Percentiles rank a stretch among this genome's conserved stretches.
These are phyloP conservation scores for Spongiforma sp. DNA, from an alignment of 1,284 basidiomycete genomes.

Conservation along the genomic window DNA sequence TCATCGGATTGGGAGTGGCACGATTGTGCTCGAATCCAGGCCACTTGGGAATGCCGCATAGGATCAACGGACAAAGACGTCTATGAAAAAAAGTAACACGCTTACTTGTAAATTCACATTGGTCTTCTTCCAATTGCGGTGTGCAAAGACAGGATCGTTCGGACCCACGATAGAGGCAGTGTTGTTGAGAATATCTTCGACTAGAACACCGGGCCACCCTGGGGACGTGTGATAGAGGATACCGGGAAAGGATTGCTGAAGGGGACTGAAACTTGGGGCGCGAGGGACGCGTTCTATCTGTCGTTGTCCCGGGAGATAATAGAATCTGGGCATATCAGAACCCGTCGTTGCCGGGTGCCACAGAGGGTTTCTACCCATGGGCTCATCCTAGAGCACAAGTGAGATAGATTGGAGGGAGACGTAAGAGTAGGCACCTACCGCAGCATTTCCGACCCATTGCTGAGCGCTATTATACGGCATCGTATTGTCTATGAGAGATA, in stretches of 20 bases:
- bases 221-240: conserved; percentile 9
- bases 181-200: conserved; percentile 13
- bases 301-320: conserved; percentile 3
- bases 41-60: conserved; percentile 13
- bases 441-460: too few relatives aligned
- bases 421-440: too few relatives aligned
- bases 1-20: conserved; percentile 6
- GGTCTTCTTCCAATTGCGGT: conserved; percentile 18
- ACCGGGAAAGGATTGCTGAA: conserved; percentile 7
- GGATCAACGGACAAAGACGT: neutral
- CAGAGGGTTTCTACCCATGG: neutral
- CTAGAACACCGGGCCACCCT: conserved; percentile 16
- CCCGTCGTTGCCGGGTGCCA: conserved; percentile 12
- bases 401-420: neutral
- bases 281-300: conserved; percentile 19
- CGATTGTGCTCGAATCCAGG: conserved; percentile 16
- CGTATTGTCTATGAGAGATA: too few relatives aligned
- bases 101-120: conserved; percentile 17
- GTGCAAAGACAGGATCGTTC: conserved; percentile 12
- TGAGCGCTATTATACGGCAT: too few relatives aligned
- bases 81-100: too few relatives aligned
- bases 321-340: conserved; percentile 12
- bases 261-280: neutral
- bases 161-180: conserved; percentile 8
- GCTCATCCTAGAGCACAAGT: conserved; percentile 5